These are phyloP conservation scores for Candida methanosorbosa DNA, from an alignment of 805 yeast species.

Conservation along the genomic window DNA sequence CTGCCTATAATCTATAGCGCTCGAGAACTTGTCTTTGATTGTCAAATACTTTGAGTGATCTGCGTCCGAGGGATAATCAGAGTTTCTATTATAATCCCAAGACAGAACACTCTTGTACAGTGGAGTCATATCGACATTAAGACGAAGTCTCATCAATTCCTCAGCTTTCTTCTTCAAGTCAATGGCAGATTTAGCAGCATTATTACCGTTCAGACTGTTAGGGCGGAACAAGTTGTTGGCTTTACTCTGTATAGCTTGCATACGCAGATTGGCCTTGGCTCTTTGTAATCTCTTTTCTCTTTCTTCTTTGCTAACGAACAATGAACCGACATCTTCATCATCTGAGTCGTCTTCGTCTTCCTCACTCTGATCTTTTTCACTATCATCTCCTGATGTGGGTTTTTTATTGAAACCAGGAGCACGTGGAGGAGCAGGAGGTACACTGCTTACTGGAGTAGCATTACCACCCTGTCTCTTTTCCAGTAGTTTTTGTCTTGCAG, in stretches of 20 bases:
- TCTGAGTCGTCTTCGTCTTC: conserved; percentile 26
- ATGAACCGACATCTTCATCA: conserved; percentile 25
- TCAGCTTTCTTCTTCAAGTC: conserved; percentile 49
- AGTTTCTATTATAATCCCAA: conserved; percentile 63
- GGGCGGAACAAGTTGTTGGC: background rate
- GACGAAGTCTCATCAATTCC: conserved; percentile 67
- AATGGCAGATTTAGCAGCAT: conserved; percentile 15
- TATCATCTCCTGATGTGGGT: conserved; percentile 7
- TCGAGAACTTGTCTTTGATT: conserved; percentile 47
- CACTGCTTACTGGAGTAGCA: no score
- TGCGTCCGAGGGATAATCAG: conserved; percentile 53
- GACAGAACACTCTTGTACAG: conserved; percentile 58
- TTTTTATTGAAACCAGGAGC: conserved; percentile 44
- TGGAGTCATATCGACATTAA: conserved; percentile 71
- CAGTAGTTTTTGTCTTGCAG: conserved; percentile 16
- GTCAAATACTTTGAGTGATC: conserved; percentile 25
- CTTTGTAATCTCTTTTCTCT: conserved; percentile 19
- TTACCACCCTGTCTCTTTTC: conserved; percentile 13
- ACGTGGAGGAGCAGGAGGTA: conserved; percentile 29
- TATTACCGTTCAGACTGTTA: background rate
- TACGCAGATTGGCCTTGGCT: conserved; percentile 11
- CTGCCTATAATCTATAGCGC: conserved; percentile 57
- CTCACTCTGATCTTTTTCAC: conserved; percentile 9
- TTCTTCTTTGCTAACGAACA: conserved; percentile 32
- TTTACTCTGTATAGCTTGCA: conserved; percentile 7